These are phyloP conservation scores for Zea mays DNA, from an alignment of 176 grass and related monocot genomes.

Conservation along the genomic window Zm-B73-REFERENCE-NAM-5.0 NC_050102.1:172118001-172118500, in stretches of 20 bases:
- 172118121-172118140: slow-evolving; percentile 44
- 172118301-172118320: slow-evolving; percentile 89
- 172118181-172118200: slow-evolving; percentile 61
- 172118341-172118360: slow-evolving; percentile 50
- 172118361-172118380: slow-evolving; percentile 69
- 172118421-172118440: slow-evolving; percentile 62
- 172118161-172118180: slow-evolving; percentile 67
- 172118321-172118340: slow-evolving; percentile 81
- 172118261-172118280: slow-evolving; percentile 77
- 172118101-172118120: slow-evolving; percentile 82
- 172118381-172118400: slow-evolving; percentile 61
- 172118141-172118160: slow-evolving; percentile 44
- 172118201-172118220: slow-evolving; percentile 59
- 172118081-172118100: slow-evolving; percentile 81
- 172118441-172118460: slow-evolving; percentile 62
- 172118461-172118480: slow-evolving; percentile 65
- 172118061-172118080: slow-evolving; percentile 86
- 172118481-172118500: slow-evolving; percentile 49
- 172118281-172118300: slow-evolving; percentile 65
- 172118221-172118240: slow-evolving; percentile 72
- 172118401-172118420: slow-evolving; percentile 55
- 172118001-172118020: slow-evolving; percentile 69
- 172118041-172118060: slow-evolving; percentile 68
- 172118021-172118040: slow-evolving; percentile 72
- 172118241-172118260: slow-evolving; percentile 87